Evolutionary conservation across 208 protist genomes (phyloP), one percentile per base, ranked within the genome.

Genomic region (Leishmania mexicana): DNA sequence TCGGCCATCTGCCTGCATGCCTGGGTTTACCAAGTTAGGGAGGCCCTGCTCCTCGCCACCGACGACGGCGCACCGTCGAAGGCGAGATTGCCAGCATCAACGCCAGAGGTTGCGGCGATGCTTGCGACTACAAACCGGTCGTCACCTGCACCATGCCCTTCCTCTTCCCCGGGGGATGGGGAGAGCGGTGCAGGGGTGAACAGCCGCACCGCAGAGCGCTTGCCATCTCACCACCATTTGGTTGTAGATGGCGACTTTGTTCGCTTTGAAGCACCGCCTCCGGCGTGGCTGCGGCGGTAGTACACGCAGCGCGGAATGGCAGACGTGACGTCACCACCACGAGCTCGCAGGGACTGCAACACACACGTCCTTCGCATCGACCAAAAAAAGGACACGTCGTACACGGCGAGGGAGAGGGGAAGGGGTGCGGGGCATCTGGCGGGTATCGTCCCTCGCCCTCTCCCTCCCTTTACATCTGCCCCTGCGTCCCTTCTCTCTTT

Each of bases 1-100:
- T 88, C 87, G 8, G 74, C 86, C 6, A 86, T 93, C 17, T 91
- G 84, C 35, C 81, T 96, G n/a, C 94, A 97, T 67, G 92, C 93
- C 21, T 96, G 90, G 89, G 77, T 79, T 42, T 96, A 97, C 80
- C 85, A 91, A 73, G 47, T 96, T 1, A 85, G 87, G 38, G 83
- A 88, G 84, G 60, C 13, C 45, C 35, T 90, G 77, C 75, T 90
- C 53, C 51, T 79, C 21, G 45, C 40, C 40, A 54, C 40, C 7
- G 58, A 79, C 24, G 28, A 38, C 70, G 31, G 45, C 28, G 45
- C 45, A 53, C 24, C 13, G 45, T 35, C 70, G 42, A 51, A 19
- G 42, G 45, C 45, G 8, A 53, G 70, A 24, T 74, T 11, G 70
- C 21, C 65, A 24, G 38, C 40, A n/a, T 72, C 40, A 28, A 24